Percentiles rank a stretch among this genome's conserved stretches.
These are phyloP conservation scores for Ceraceosorus guamensis DNA, from an alignment of 1,284 basidiomycete species.

Conservation along the genomic window DNA sequence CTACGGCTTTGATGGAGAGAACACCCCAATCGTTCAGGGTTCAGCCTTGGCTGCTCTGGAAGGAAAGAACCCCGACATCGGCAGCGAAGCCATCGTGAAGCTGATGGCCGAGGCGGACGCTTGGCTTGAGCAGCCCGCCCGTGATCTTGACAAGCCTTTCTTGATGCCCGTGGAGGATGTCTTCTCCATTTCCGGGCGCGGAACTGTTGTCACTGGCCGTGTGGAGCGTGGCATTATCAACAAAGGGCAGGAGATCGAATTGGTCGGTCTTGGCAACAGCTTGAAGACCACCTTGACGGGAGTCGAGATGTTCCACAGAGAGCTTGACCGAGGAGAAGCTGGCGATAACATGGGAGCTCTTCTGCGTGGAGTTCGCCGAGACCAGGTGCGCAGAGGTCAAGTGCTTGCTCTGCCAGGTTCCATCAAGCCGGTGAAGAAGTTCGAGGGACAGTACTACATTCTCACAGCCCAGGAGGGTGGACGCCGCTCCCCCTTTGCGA, in stretches of 20 bases:
- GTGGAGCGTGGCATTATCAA: constrained; percentile 87
- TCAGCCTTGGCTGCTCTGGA: constrained; percentile 93
- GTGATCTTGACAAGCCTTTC: constrained; percentile 98
- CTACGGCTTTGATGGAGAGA: constrained; percentile 86
- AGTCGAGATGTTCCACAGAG: constrained; percentile 99
- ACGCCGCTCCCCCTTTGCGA: constrained; percentile 94
- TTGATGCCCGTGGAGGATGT: constrained; percentile 94
- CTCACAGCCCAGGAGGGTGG: constrained; percentile 98
- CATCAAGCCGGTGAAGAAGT: constrained; percentile 92
- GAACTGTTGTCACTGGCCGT: constrained; percentile 95
- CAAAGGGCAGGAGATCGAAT: constrained; percentile 91
- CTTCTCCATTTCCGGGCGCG: constrained; percentile 96
- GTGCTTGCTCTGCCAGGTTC: constrained; percentile 81
- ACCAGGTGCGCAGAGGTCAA: constrained; percentile 89
- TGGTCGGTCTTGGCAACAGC: constrained; percentile 74
- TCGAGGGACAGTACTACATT: constrained; percentile 52
- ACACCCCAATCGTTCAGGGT: constrained; percentile 93
- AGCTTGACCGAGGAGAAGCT: constrained; percentile 93
- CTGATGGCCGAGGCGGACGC: constrained; percentile 81
- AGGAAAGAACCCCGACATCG: constrained; percentile 67
- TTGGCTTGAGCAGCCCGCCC: constrained; percentile 90
- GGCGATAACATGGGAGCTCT: constrained; percentile 99
- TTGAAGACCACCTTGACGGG: constrained; percentile 93
- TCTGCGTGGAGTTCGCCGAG: constrained; percentile 93
- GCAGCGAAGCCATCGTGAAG: constrained; percentile 72